Base-by-base conservation (phyloP, 768 basidiomycete species). In the Suillus alpinus region DNA sequence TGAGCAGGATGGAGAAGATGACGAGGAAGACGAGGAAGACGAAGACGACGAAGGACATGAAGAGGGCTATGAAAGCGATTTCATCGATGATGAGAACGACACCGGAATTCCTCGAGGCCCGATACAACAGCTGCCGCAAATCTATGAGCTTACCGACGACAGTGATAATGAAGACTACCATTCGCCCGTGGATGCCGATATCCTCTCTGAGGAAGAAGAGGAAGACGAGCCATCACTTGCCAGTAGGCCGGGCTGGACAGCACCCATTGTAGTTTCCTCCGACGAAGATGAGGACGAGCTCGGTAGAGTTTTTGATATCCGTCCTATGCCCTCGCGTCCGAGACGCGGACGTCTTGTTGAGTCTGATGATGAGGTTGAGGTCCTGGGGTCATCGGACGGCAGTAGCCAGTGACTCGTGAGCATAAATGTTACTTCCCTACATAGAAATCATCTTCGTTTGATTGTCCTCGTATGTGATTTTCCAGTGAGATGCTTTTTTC, bases 41-140 rank as follows among this genome's bases (percentile, higher is more conserved):
- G 68, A 67, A 16, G 65, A 57, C 16, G 71, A 70, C 18, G 69
- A 61, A 18, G 71, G 64, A 4, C 69, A 69, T 4, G 76, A 65
- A 2, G 77, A 78, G 0, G 78, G 74, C 13, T 85, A 83, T 55
- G 82, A 82, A 61, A 76, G 78, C 63, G 83, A 83, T 68, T 86
- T 86, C 65, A 85, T 86, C 55, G 83, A 85, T 44, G 84, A 86
- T 46, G 74, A 63, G 29, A 75, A 75, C 18, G 72, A 66, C 36
- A 51, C 56, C 23, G 57, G 53, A 7, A 56, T 55, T 20, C 51
- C 12, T n/a, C 40, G 36, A 7, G 1, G 39, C 44, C 37, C 55
- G 46, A 61, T 61, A 4, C 44, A 47, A 6, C 39, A 26, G n/a
- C 39, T 29, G 46, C 60, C 63, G 14, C 73, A 69, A 37, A 69